These are phyloP conservation scores for Salvia hispanica DNA, from an alignment of 257 asterid genomes.

Conservation along the genomic window DNA sequence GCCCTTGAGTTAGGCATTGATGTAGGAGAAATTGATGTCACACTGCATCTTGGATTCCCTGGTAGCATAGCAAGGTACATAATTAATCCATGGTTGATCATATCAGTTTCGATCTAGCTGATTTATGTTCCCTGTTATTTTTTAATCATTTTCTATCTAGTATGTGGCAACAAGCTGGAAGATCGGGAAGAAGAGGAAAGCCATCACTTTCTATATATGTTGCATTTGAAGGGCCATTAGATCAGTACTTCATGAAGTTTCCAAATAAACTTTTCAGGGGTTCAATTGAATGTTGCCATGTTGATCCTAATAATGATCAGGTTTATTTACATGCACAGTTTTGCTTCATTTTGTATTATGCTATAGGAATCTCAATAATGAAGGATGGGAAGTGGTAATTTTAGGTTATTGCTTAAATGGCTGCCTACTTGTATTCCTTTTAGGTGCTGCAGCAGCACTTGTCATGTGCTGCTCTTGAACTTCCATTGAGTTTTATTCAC, in stretches of 20 bases:
- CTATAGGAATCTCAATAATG: constrained; percentile 16
- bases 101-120: constrained; percentile 20
- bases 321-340: constrained; percentile 35
- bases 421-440: constrained; percentile 33
- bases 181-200: constrained; percentile 93
- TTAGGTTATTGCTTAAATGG: constrained; percentile 22
- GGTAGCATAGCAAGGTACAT: constrained; percentile 91
- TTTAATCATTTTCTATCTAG: constrained; percentile 39
- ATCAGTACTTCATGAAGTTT: constrained; percentile 91
- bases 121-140: constrained; percentile 24
- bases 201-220: constrained; percentile 88
- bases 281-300: constrained; percentile 86
- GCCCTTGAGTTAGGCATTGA: constrained; percentile 98
- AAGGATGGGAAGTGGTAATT: constrained; percentile 19
- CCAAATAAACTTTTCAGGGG: constrained; percentile 86
- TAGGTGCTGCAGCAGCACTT: constrained; percentile 93
- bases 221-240: constrained; percentile 96
- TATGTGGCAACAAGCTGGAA: constrained; percentile 98
- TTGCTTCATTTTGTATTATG: constrained; percentile 7
- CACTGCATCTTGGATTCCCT: constrained; percentile 97
- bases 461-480: constrained; percentile 87
- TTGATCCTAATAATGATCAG: constrained; percentile 88
- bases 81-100: constrained; percentile 27
- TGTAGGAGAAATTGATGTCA: constrained; percentile 92
- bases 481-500: constrained; percentile 67